Conservation (phyloP, 495 filamentous ascomycete genomes). For the Podospora pseudoanserina region DNA sequence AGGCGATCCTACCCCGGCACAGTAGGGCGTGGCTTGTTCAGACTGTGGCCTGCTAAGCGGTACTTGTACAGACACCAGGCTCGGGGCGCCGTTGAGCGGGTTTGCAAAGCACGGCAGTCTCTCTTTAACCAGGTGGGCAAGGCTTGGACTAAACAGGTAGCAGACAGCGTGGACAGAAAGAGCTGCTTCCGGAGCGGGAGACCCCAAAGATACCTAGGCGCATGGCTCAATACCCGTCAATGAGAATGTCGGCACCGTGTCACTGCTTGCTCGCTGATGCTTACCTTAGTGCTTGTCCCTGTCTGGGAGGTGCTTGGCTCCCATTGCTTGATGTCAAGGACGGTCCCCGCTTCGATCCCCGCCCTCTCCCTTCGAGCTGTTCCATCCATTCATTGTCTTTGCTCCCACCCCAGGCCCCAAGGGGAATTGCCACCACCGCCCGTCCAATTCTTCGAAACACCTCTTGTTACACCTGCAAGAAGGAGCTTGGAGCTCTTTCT, state of each 20-base stretch:
- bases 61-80: neutral
- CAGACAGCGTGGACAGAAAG: slow-evolving; percentile 3
- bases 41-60: slow-evolving; percentile 3
- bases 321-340: neutral
- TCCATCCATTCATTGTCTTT: slow-evolving; percentile 28
- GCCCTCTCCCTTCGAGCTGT: slow-evolving; percentile 35
- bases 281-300: neutral
- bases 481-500: slow-evolving; percentile 33
- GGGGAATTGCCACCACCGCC: slow-evolving; percentile 22
- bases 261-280: slow-evolving; percentile 8
- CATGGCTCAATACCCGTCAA: neutral
- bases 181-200: slow-evolving; percentile 8
- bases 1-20: slow-evolving; percentile 5
- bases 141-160: slow-evolving; percentile 6
- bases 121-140: neutral
- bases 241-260: slow-evolving; percentile 6
- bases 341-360: slow-evolving; percentile 29
- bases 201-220: slow-evolving; percentile 5
- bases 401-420: slow-evolving; percentile 8
- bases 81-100: slow-evolving; percentile 1
- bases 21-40: slow-evolving; percentile 1
- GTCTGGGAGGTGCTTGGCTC: neutral
- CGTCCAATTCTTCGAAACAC: slow-evolving; percentile 43
- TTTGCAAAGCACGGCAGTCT: neutral
- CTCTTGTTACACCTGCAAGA: slow-evolving; percentile 44